Percentiles rank a stretch among this genome's conserved stretches.
Conservation (phyloP, 2,329 filamentous ascomycete genomes). For the Dichotomopilus funicola region DNA sequence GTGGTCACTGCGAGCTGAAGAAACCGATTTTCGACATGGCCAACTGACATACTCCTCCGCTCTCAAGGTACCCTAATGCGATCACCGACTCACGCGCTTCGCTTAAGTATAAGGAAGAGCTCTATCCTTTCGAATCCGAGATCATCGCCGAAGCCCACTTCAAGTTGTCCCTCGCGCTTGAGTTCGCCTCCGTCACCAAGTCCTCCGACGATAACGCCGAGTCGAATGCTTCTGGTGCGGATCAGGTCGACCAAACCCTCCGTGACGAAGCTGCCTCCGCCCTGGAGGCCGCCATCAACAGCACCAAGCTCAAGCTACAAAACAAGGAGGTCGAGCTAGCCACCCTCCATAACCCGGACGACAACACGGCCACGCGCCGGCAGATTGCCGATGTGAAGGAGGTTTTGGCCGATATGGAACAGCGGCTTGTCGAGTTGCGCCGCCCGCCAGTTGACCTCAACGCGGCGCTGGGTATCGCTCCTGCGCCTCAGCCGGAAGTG, state of each 20-base stretch:
- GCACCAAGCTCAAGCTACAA: conserved; percentile 63
- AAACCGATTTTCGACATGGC: conserved; percentile 4
- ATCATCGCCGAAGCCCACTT: conserved; percentile 91
- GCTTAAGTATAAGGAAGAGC: conserved; percentile 68
- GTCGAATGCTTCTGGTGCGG: conserved; percentile 37
- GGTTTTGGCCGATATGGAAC: conserved; percentile 71
- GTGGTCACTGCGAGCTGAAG: conserved; percentile 3
- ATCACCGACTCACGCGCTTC: conserved; percentile 75
- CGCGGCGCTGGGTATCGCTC: conserved; percentile 46
- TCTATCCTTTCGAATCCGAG: conserved; percentile 75
- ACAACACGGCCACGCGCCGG: conserved; percentile 56
- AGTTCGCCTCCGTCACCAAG: conserved; percentile 77
- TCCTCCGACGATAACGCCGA: conserved; percentile 42
- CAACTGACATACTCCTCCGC: conserved; percentile 14
- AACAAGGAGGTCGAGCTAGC: conserved; percentile 62
- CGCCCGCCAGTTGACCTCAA: conserved; percentile 54
- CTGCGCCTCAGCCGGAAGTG: conserved; percentile 35
- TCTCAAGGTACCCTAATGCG: conserved; percentile 66
- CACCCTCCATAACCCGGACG: conserved; percentile 56
- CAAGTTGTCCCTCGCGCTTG: conserved; percentile 89
- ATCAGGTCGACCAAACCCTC: conserved; percentile 60
- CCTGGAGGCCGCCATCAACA: conserved; percentile 67
- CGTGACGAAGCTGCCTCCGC: conserved; percentile 65
- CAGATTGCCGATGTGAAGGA: conserved; percentile 69
- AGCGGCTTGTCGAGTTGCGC: conserved; percentile 64